A percentile compares a stretch with the other conserved stretches of the same genome.
phyloP scores from a whole-genome alignment of 2,329 filamentous ascomycete genomes.

The Ceratocystis variospora region DNA sequence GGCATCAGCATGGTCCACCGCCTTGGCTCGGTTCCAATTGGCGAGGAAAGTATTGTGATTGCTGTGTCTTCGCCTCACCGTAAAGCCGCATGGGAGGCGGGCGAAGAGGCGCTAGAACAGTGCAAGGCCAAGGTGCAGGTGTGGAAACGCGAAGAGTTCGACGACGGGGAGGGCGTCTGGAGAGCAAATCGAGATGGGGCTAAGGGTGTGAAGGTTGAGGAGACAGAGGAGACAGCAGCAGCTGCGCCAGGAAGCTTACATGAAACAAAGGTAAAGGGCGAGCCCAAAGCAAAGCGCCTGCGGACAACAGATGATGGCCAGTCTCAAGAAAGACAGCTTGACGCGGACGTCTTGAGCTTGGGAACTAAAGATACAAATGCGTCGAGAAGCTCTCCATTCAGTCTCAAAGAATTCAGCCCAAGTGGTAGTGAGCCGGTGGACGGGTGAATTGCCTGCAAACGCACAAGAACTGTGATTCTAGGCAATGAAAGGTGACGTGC shows the following conservation, averaged over 20 bases:
- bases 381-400: background rate
- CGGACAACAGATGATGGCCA: background rate
- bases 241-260: no score
- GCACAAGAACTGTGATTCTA: background rate
- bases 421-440: slow-evolving; percentile 12
- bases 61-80: slow-evolving; percentile 74
- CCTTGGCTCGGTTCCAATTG: slow-evolving; percentile 70
- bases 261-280: background rate
- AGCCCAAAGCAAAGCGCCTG: background rate
- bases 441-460: background rate
- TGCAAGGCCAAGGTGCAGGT: slow-evolving; percentile 84
- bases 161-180: slow-evolving; percentile 65
- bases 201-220: slow-evolving; percentile 36
- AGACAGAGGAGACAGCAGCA: slow-evolving; percentile 10
- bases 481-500: background rate
- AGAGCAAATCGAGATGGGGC: slow-evolving; percentile 70
- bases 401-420: slow-evolving; percentile 9
- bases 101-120: slow-evolving; percentile 75
- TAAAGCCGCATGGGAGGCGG: slow-evolving; percentile 71
- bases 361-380: background rate
- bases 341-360: slow-evolving; percentile 6
- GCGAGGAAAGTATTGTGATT: slow-evolving; percentile 87
- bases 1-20: slow-evolving; percentile 73
- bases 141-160: slow-evolving; percentile 89
- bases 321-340: background rate